phyloP scores from a whole-genome alignment of 805 yeast species.

The Cyberlindnera nakhonratchasimensis region DNA sequence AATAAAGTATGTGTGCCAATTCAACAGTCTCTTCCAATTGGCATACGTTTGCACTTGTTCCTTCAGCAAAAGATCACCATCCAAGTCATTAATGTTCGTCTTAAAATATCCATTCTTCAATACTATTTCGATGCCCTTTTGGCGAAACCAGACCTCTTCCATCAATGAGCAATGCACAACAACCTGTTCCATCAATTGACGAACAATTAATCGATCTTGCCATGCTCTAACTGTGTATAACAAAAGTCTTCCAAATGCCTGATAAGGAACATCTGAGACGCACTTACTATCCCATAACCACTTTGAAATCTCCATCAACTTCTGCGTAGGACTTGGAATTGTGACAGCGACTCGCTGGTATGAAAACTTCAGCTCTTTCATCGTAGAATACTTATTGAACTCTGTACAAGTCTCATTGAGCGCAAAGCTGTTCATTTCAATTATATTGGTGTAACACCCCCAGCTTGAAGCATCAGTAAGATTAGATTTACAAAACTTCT shows the following conservation, averaged over 20 bases:
- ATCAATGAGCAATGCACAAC: constrained; percentile 20
- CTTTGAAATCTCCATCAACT: constrained; percentile 12
- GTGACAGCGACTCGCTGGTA: constrained; percentile 2
- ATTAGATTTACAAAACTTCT: constrained; percentile 27
- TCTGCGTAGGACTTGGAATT: constrained; percentile 11
- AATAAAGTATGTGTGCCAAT: constrained; percentile 23
- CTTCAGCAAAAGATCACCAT: constrained; percentile 11
- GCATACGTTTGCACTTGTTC: constrained; percentile 17
- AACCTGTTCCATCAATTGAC: constrained; percentile 20
- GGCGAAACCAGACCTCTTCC: constrained; percentile 18
- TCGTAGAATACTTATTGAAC: constrained; percentile 11
- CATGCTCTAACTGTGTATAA: constrained; percentile 13
- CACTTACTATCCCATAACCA: constrained; percentile 26
- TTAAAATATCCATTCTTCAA: constrained; percentile 16
- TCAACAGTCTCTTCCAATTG: constrained; percentile 22
- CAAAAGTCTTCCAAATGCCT: constrained; percentile 17
- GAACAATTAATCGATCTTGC: constrained; percentile 16
- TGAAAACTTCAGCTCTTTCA: not conserved
- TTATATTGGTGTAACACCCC: constrained; percentile 25
- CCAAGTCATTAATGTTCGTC: constrained; percentile 11
- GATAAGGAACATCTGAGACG: constrained; percentile 21
- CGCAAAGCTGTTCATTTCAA: constrained; percentile 9
- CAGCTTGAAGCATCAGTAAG: constrained; percentile 35
- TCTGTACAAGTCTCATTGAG: constrained; percentile 13
- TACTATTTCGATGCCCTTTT: constrained; percentile 13